Conservation (phyloP, 1,139 yeast species). For the Sugiyamaella japonica region DNA sequence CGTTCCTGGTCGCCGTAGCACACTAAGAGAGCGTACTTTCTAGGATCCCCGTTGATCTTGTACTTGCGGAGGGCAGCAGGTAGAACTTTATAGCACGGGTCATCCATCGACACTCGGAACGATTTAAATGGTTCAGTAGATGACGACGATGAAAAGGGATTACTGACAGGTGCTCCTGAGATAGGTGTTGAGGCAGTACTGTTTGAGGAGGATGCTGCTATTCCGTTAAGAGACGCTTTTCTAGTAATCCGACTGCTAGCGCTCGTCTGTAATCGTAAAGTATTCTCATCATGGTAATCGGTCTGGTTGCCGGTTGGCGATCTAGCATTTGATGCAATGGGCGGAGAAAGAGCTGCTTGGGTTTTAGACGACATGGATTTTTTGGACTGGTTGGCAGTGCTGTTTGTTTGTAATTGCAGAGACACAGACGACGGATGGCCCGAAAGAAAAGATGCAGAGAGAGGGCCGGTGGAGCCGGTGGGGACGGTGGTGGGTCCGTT, state of each 20-base stretch:
- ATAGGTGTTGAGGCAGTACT: constrained; percentile 15
- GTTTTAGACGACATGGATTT: neutral
- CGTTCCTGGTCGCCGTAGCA: constrained; percentile 89
- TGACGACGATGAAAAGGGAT: constrained; percentile 16
- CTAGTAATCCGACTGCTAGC: constrained; percentile 4
- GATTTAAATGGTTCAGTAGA: constrained; percentile 74
- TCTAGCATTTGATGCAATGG: constrained; percentile 1
- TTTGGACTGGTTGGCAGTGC: constrained; percentile 1
- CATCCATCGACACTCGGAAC: constrained; percentile 84
- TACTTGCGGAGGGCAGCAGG: constrained; percentile 91
- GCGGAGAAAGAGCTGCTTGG: constrained; percentile 4
- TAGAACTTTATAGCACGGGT: constrained; percentile 83
- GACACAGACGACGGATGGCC: constrained; percentile 9
- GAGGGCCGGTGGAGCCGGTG: too few species aligned
- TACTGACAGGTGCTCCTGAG: constrained; percentile 9
- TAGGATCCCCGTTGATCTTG: constrained; percentile 80
- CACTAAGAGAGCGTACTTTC: constrained; percentile 82
- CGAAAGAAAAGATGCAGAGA: constrained; percentile 12
- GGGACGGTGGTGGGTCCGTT: too few species aligned
- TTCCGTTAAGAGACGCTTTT: constrained; percentile 15
- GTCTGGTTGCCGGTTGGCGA: constrained; percentile 6
- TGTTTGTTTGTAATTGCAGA: neutral
- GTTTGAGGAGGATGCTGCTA: constrained; percentile 4
- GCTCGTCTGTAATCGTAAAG: neutral
- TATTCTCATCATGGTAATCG: constrained; percentile 7